A percentile compares a stretch with the other conserved stretches of the same genome.
Conservation (phyloP, 2,329 filamentous ascomycete species). For the Cordyceps sp. region DNA sequence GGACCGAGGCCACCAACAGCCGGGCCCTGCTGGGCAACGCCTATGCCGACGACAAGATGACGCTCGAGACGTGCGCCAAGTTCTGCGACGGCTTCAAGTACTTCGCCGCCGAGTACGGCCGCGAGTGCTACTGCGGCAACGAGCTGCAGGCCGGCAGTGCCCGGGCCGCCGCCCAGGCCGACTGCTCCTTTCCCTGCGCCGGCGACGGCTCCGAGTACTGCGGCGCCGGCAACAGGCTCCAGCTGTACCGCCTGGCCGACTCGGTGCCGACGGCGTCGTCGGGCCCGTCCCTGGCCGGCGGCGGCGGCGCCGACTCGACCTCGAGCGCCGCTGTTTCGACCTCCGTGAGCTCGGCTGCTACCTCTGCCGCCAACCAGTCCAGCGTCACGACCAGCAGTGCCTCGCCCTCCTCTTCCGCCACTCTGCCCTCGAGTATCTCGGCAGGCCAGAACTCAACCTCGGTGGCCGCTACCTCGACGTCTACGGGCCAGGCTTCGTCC, state of each 20-base stretch:
- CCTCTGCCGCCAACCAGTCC: too few relatives aligned
- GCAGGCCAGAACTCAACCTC: too few relatives aligned
- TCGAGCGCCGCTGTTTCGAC: too few relatives aligned
- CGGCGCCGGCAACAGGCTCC: constrained; percentile 15
- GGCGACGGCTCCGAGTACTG: constrained; percentile 17
- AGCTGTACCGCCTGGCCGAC: constrained; percentile 15
- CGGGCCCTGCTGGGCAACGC: constrained; percentile 14
- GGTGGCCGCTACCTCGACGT: too few relatives aligned
- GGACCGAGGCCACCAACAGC: constrained; percentile 13
- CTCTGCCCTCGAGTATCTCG: too few relatives aligned
- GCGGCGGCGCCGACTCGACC: too few relatives aligned
- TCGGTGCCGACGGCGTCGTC: background rate
- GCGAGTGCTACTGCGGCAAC: constrained; percentile 23
- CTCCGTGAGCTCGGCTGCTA: too few relatives aligned
- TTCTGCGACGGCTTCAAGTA: constrained; percentile 14
- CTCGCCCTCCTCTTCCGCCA: too few relatives aligned
- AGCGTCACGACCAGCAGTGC: too few relatives aligned
- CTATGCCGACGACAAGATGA: constrained; percentile 16
- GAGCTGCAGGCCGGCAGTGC: constrained; percentile 11
- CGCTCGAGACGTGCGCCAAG: constrained; percentile 14
- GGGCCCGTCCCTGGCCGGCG: background rate
- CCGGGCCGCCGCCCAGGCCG: constrained; percentile 11
- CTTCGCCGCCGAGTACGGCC: constrained; percentile 18
- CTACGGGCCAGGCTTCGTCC: too few relatives aligned
- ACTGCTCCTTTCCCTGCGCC: constrained; percentile 16